A percentile compares a stretch with the other conserved stretches of the same genome.
These are phyloP conservation scores for Bryoerythrophyllum caledonicum DNA, from an alignment of 225 moss, liverwort and hornwort genomes.

Conservation along the genomic window DNA sequence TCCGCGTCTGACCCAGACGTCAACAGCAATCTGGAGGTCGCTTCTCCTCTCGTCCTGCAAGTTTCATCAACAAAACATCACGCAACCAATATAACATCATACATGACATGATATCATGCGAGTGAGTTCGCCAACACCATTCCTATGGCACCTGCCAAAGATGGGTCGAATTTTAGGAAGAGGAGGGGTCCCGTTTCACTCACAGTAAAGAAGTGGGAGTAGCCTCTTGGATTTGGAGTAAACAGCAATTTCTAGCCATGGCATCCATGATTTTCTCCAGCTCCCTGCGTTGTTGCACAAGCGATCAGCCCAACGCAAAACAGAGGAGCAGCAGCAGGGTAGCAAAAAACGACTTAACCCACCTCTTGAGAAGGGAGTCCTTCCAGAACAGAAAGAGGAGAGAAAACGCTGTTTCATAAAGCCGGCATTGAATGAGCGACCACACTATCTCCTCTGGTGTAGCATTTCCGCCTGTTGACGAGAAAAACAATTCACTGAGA, in stretches of 20 bases:
- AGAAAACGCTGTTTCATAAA: conserved; percentile 88
- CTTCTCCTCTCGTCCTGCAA: conserved; percentile 50
- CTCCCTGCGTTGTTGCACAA: conserved; percentile 56
- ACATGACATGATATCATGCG: not conserved
- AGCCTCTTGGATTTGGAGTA: conserved; percentile 77
- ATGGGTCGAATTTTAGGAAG: not conserved
- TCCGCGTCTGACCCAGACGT: conserved; percentile 45
- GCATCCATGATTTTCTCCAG: conserved; percentile 86
- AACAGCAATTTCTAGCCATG: conserved; percentile 93
- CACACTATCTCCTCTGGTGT: conserved; percentile 81
- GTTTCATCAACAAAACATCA: conserved; percentile 13
- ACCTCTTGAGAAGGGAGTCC: conserved; percentile 77
- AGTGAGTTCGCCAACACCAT: no score
- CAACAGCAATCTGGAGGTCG: conserved; percentile 44
- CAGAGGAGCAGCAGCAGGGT: conserved; percentile 12
- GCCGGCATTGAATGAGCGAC: conserved; percentile 73
- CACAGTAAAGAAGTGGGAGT: conserved; percentile 53
- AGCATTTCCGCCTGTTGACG: conserved; percentile 49
- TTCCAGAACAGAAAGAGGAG: conserved; percentile 98
- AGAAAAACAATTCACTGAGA: not conserved
- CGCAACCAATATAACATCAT: not conserved
- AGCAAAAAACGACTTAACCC: conserved; percentile 9
- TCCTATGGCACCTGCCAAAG: no score
- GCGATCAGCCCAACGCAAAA: conserved; percentile 16
- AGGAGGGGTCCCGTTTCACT: conserved; percentile 27